Conservation (phyloP, 345 rosid species). For the Populus ilicifolia region DNA sequence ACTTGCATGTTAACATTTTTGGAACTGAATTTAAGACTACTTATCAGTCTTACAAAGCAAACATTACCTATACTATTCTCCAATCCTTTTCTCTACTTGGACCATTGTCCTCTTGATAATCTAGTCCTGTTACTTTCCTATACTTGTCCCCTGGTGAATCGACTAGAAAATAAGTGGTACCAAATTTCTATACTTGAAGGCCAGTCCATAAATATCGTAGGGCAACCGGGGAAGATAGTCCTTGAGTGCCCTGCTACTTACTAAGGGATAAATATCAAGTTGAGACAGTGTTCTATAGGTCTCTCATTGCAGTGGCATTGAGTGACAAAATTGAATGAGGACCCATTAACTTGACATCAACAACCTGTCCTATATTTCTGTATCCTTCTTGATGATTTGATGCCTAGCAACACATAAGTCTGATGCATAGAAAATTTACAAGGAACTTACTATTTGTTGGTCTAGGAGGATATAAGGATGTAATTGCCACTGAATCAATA, state of each 20-base stretch:
- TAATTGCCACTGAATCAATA: conserved; percentile 30
- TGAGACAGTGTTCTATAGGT: too few species aligned
- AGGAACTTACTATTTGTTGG: conserved; percentile 27
- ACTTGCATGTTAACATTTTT: not conserved
- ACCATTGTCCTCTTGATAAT: not conserved
- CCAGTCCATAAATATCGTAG: not conserved
- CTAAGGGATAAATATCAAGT: not conserved
- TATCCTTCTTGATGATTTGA: not conserved
- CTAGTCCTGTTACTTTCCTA: not conserved
- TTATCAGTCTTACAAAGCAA: not conserved
- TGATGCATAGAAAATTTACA: not conserved
- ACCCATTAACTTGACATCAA: not conserved
- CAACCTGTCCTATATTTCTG: not conserved
- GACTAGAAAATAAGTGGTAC: not conserved
- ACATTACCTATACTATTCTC: not conserved
- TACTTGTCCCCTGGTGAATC: not conserved
- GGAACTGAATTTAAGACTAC: not conserved
- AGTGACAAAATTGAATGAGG: not conserved
- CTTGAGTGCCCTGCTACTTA: not conserved
- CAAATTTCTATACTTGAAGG: not conserved
- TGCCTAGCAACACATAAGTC: not conserved
- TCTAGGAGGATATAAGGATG: conserved; percentile 25
- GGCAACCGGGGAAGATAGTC: not conserved
- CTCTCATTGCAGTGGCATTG: too few species aligned
- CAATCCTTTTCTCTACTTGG: not conserved